Evolutionary conservation across 139 green algal genomes (phyloP).

Genomic region (Desmodesmus armatus): DNA sequence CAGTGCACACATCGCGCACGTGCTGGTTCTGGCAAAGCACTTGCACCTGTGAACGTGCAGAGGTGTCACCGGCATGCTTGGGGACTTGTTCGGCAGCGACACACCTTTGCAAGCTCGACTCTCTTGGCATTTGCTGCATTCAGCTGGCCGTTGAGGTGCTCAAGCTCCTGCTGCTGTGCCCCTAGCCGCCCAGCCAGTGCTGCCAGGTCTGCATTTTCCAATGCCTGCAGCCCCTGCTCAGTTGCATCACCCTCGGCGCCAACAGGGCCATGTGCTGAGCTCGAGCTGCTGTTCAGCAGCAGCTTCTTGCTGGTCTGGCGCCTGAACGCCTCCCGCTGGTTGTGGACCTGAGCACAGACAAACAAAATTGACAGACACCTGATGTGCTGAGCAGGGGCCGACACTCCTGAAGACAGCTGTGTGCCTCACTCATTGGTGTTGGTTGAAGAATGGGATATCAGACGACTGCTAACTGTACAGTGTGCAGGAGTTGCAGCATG

Average conservation of each 20-base stretch:
- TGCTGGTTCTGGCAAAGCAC: no score
- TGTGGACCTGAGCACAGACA: not conserved
- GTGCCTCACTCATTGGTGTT: not conserved
- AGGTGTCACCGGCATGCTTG: no score
- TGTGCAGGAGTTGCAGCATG: no score
- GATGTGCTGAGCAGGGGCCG: not conserved
- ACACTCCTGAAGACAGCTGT: no score
- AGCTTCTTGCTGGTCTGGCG: conserved; percentile 26
- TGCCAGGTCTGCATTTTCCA: conserved; percentile 25
- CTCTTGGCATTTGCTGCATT: conserved; percentile 26
- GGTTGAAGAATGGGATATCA: not conserved
- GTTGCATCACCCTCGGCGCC: not conserved
- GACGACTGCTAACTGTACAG: no score
- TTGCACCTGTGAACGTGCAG: no score
- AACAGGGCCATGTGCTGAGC: no score
- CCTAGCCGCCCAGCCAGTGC: not conserved
- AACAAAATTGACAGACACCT: not conserved
- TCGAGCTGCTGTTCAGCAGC: conserved; percentile 9
- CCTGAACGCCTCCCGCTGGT: conserved; percentile 18
- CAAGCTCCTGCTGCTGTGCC: conserved; percentile 47
- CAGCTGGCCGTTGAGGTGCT: conserved; percentile 17
- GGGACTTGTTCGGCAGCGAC: no score
- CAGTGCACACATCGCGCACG: no score
- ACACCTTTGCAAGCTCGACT: conserved; percentile 41
- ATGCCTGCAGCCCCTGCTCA: conserved; percentile 6